Percentiles rank a stretch among this genome's conserved stretches.
These are phyloP conservation scores for Polyplosphaeria fusca DNA, from an alignment of 495 filamentous ascomycete genomes.

Conservation along the genomic window DNA sequence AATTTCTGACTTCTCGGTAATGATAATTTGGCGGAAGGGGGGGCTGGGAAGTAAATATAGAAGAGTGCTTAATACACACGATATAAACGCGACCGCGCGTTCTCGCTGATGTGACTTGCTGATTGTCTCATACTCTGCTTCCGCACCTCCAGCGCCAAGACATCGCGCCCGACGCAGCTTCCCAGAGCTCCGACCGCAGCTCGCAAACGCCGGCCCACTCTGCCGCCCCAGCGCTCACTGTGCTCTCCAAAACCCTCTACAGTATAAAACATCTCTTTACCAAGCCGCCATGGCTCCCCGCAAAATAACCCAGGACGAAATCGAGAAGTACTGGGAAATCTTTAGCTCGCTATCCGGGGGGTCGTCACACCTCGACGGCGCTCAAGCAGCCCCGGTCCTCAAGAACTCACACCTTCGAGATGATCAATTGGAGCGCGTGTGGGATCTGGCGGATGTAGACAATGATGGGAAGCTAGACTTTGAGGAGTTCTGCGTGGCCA, in stretches of 20 bases:
- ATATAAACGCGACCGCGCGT: no score
- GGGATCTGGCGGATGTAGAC: slow-evolving; percentile 96
- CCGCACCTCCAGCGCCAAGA: no score
- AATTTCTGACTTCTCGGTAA: no score
- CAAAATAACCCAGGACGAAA: slow-evolving; percentile 89
- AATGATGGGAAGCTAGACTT: slow-evolving; percentile 96
- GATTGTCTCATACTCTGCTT: no score
- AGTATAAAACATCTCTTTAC: no score
- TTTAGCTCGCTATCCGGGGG: slow-evolving; percentile 83
- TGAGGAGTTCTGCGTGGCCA: slow-evolving; percentile 98
- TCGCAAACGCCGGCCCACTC: no score
- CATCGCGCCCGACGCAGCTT: neutral
- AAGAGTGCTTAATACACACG: no score
- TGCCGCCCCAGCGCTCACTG: no score
- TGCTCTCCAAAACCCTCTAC: no score
- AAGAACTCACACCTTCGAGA: slow-evolving; percentile 92
- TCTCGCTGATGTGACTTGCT: no score
- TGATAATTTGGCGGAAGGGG: no score
- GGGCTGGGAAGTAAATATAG: no score
- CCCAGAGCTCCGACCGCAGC: neutral
- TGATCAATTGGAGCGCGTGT: slow-evolving; percentile 92
- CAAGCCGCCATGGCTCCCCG: slow-evolving; percentile 54
- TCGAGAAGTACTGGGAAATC: slow-evolving; percentile 99
- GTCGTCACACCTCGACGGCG: slow-evolving; percentile 78
- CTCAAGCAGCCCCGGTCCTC: slow-evolving; percentile 88